Evolutionary conservation across 495 filamentous ascomycete species (phyloP).

Genomic region (Lindgomyces ingoldianus): DNA sequence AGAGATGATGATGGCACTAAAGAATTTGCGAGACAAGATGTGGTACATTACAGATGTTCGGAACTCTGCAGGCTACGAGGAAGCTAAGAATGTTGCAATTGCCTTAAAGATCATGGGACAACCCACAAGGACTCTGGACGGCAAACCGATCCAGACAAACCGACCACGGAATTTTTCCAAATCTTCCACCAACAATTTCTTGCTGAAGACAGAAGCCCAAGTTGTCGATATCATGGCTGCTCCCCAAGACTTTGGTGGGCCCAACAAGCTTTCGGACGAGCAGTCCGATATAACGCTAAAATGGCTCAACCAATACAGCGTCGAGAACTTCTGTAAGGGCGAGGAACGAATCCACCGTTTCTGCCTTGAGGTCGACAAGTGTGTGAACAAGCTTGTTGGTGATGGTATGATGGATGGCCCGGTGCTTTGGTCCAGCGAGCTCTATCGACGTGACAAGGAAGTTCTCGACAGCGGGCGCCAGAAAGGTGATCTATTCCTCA

Average conservation of each 20-base stretch:
- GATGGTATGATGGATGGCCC: slow-evolving; percentile 84
- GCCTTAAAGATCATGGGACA: slow-evolving; percentile 90
- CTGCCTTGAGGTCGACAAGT: slow-evolving; percentile 84
- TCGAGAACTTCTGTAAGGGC: slow-evolving; percentile 94
- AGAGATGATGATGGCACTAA: slow-evolving; percentile 65
- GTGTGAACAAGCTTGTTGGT: slow-evolving; percentile 82
- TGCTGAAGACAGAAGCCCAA: slow-evolving; percentile 82
- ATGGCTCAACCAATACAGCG: slow-evolving; percentile 77
- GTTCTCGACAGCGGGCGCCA: slow-evolving; percentile 69
- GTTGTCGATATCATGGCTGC: slow-evolving; percentile 86
- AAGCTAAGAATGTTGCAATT: slow-evolving; percentile 80
- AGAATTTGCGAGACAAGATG: slow-evolving; percentile 86
- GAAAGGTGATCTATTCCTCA: slow-evolving; percentile 55
- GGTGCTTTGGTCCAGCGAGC: slow-evolving; percentile 87
- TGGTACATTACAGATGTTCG: slow-evolving; percentile 98
- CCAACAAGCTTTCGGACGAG: slow-evolving; percentile 94
- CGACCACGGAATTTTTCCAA: slow-evolving; percentile 51
- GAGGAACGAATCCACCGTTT: slow-evolving; percentile 96
- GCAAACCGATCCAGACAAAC: slow-evolving; percentile 51
- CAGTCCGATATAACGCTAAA: slow-evolving; percentile 82
- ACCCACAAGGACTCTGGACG: slow-evolving; percentile 52
- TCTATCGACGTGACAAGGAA: slow-evolving; percentile 77
- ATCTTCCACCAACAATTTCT: slow-evolving; percentile 64
- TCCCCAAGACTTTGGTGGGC: slow-evolving; percentile 77
- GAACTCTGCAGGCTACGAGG: slow-evolving; percentile 86